phyloP scores from a whole-genome alignment of 2,329 filamentous ascomycete species.

The Aspergillus fischeri region DNA sequence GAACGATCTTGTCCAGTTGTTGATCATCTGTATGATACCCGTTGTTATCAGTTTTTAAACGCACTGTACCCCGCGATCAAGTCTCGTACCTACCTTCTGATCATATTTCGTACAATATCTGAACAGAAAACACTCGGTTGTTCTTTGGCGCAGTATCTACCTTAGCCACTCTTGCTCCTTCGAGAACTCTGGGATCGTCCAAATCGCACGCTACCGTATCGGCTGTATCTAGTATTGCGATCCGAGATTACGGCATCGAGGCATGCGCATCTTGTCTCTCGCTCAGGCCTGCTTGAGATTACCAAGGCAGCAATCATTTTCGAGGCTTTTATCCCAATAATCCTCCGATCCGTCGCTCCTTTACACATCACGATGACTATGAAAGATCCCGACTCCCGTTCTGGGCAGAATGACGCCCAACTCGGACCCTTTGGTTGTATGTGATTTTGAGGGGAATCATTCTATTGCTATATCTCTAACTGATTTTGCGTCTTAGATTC shows the following conservation, averaged over 20 bases:
- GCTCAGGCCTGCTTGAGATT: conserved; percentile 19
- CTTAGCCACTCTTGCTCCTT: not conserved
- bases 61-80: not conserved
- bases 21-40: not conserved
- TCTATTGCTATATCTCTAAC: conserved; percentile 7
- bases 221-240: not conserved
- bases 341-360: not conserved
- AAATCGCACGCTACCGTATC: not conserved
- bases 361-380: conserved; percentile 28
- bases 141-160: not conserved
- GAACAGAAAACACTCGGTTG: not conserved
- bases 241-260: conserved; percentile 13
- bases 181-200: not conserved
- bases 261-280: conserved; percentile 24
- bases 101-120: not conserved
- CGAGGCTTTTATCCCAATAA: conserved; percentile 5
- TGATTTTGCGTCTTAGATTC: conserved; percentile 22
- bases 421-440: conserved; percentile 65
- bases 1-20: conserved; percentile 2
- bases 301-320: conserved; percentile 19
- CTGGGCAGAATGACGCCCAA: conserved; percentile 48
- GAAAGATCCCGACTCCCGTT: conserved; percentile 26
- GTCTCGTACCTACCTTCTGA: not conserved
- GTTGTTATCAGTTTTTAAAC: not conserved
- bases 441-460: conserved; percentile 28